These are phyloP conservation scores for Solanum commersonii DNA, from an alignment of 257 asterid species.

Conservation along the genomic window DNA sequence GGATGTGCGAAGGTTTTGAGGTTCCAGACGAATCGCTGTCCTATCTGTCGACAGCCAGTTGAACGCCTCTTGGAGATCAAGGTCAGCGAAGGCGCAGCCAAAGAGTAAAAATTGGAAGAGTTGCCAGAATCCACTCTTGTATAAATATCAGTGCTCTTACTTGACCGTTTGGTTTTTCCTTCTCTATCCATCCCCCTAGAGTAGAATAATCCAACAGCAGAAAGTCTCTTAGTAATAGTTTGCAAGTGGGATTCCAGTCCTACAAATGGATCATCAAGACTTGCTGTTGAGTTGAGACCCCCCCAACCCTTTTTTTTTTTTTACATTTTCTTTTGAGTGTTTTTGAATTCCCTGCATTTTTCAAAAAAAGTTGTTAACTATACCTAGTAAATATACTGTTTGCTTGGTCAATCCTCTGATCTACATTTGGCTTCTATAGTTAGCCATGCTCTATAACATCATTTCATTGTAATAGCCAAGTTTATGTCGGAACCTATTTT, in stretches of 20 bases:
- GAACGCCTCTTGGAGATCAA: slow-evolving; percentile 96
- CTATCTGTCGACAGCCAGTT: slow-evolving; percentile 94
- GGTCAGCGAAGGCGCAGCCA: slow-evolving; percentile 48
- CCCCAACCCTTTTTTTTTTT: too few species aligned
- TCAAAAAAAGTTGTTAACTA: background rate
- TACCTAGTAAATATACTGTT: background rate
- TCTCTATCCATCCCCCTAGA: background rate
- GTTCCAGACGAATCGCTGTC: slow-evolving; percentile 92
- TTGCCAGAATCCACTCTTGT: background rate
- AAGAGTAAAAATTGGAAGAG: slow-evolving; percentile 37
- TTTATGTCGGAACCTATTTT: too few species aligned
- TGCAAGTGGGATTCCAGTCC: background rate
- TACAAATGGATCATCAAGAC: background rate
- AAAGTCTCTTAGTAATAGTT: background rate
- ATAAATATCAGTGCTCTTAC: background rate
- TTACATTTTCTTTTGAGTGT: background rate
- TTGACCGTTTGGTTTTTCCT: background rate
- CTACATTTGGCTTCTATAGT: background rate
- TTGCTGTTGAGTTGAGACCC: background rate
- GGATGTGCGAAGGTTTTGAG: slow-evolving; percentile 92
- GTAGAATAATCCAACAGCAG: background rate
- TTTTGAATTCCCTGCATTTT: background rate
- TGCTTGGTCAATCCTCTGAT: background rate
- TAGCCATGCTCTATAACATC: too few species aligned
- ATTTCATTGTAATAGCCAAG: too few species aligned